A percentile compares a stretch with the other conserved stretches of the same genome.
Conservation (phyloP, 108 stramenopile species). For the Fragilaria crotonensis region DNA sequence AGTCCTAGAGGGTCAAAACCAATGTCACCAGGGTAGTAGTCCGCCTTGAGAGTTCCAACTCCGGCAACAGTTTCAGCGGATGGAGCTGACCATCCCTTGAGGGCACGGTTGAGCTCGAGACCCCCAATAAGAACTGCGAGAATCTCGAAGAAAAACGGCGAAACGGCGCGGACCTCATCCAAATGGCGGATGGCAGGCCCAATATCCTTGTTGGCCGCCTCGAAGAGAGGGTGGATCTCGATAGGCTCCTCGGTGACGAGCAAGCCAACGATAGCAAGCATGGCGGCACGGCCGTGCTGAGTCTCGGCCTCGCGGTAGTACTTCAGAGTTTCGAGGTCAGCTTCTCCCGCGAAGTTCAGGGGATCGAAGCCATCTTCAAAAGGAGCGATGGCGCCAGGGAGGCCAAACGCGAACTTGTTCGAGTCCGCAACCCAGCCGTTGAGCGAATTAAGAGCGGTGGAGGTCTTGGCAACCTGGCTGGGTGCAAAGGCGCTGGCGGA, state of each 20-base stretch:
- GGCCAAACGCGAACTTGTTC: slow-evolving; percentile 32
- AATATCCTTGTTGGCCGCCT: slow-evolving; percentile 42
- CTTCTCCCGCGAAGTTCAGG: slow-evolving; percentile 47
- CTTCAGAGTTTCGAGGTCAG: slow-evolving; percentile 33
- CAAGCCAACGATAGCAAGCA: slow-evolving; percentile 11
- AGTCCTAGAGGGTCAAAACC: slow-evolving; percentile 69
- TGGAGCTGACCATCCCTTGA: slow-evolving; percentile 36
- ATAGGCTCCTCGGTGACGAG: slow-evolving; percentile 11
- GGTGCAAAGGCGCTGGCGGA: neutral
- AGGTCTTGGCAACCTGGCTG: neutral
- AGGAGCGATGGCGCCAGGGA: slow-evolving; percentile 42
- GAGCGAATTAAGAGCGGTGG: neutral
- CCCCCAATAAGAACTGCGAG: slow-evolving; percentile 53
- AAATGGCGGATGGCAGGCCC: slow-evolving; percentile 51
- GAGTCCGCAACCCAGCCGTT: slow-evolving; percentile 23
- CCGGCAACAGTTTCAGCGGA: slow-evolving; percentile 24
- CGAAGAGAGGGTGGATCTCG: slow-evolving; percentile 44
- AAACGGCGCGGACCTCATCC: slow-evolving; percentile 32
- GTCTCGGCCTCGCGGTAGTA: slow-evolving; percentile 62
- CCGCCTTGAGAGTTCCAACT: slow-evolving; percentile 38
- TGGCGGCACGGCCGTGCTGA: slow-evolving; percentile 55
- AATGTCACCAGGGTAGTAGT: slow-evolving; percentile 53
- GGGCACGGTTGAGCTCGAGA: slow-evolving; percentile 10
- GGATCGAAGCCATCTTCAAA: slow-evolving; percentile 48
- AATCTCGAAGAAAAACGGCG: slow-evolving; percentile 40